Evolutionary conservation across 2,329 filamentous ascomycete species (phyloP).

Genomic region (Tolypocladium cylindrosporum): DNA sequence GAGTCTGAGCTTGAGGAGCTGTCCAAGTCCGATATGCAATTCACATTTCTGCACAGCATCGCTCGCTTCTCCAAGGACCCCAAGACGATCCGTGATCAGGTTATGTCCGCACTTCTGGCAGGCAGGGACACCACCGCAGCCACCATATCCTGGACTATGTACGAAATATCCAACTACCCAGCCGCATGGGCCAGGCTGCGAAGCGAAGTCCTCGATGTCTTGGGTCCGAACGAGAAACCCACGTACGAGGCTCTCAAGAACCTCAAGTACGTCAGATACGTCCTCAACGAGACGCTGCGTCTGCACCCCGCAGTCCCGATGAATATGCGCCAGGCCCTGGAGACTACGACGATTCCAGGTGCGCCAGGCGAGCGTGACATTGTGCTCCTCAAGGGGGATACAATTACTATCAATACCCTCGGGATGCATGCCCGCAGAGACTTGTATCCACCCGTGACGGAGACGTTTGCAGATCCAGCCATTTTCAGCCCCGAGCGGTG

Average conservation of each 20-base stretch:
- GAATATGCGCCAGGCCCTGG: slow-evolving; percentile 40
- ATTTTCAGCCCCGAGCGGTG: slow-evolving; percentile 59
- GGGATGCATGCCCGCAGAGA: slow-evolving; percentile 62
- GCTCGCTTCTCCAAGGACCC: slow-evolving; percentile 55
- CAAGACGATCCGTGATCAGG: slow-evolving; percentile 62
- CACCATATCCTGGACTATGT: slow-evolving; percentile 72
- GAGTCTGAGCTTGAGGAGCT: slow-evolving; percentile 59
- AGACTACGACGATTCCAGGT: slow-evolving; percentile 5
- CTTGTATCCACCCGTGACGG: slow-evolving; percentile 43
- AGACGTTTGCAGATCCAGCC: slow-evolving; percentile 33
- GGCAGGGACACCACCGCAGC: slow-evolving; percentile 80
- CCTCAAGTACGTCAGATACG: slow-evolving; percentile 70
- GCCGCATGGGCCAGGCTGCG: slow-evolving; percentile 58
- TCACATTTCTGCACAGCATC: slow-evolving; percentile 71
- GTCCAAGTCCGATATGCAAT: slow-evolving; percentile 53
- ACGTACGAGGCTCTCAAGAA: slow-evolving; percentile 75
- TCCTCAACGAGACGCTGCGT: slow-evolving; percentile 68
- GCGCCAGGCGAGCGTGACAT: slow-evolving; percentile 49
- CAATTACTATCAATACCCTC: slow-evolving; percentile 57
- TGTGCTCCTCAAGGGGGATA: slow-evolving; percentile 51
- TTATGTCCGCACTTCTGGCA: slow-evolving; percentile 61
- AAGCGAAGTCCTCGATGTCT: slow-evolving; percentile 55
- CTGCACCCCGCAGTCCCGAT: slow-evolving; percentile 65
- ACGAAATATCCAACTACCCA: slow-evolving; percentile 68
- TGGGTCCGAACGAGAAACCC: slow-evolving; percentile 53